Percentiles rank a stretch among this genome's conserved stretches.
Conservation (phyloP, 2,329 filamentous ascomycete genomes). For the Paradendryphiella salina region DNA sequence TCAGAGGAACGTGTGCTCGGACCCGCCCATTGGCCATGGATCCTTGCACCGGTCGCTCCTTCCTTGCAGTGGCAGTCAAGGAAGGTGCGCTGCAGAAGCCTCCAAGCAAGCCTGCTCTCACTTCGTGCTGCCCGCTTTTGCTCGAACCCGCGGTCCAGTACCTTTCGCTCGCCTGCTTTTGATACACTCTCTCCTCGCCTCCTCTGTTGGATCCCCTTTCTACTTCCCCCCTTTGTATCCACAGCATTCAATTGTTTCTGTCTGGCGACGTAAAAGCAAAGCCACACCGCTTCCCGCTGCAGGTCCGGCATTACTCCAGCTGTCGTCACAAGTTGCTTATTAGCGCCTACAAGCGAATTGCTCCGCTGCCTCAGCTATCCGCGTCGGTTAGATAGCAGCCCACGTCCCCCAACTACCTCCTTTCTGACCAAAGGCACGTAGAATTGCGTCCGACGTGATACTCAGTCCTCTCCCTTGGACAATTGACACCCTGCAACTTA, state of each 20-base stretch:
- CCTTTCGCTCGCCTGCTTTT: not conserved
- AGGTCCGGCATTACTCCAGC: constrained; percentile 13
- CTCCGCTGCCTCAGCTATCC: constrained; percentile 39
- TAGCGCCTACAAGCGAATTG: constrained; percentile 42
- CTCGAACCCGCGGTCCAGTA: constrained; percentile 1
- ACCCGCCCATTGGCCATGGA: constrained; percentile 26
- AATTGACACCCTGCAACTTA: constrained; percentile 21
- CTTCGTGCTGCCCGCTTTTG: constrained; percentile 5
- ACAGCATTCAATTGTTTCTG: constrained; percentile 1
- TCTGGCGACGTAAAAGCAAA: constrained; percentile 3
- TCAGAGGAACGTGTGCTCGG: constrained; percentile 23
- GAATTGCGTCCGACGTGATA: constrained; percentile 20
- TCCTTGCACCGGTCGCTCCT: constrained; percentile 31
- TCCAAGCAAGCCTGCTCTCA: constrained; percentile 1
- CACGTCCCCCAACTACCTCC: constrained; percentile 30
- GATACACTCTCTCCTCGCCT: not conserved
- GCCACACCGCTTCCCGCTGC: constrained; percentile 15
- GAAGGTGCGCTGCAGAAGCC: constrained; percentile 13
- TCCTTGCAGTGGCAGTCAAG: constrained; percentile 31
- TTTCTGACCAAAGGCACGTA: constrained; percentile 25
- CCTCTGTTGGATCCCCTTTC: not conserved
- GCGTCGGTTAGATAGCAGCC: constrained; percentile 36
- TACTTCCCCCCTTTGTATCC: not conserved
- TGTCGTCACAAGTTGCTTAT: constrained; percentile 35
- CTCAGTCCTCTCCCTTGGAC: constrained; percentile 25